Evolutionary conservation across 345 rosid genomes (phyloP).

Genomic region (Lagerstroemia speciosa): DNA sequence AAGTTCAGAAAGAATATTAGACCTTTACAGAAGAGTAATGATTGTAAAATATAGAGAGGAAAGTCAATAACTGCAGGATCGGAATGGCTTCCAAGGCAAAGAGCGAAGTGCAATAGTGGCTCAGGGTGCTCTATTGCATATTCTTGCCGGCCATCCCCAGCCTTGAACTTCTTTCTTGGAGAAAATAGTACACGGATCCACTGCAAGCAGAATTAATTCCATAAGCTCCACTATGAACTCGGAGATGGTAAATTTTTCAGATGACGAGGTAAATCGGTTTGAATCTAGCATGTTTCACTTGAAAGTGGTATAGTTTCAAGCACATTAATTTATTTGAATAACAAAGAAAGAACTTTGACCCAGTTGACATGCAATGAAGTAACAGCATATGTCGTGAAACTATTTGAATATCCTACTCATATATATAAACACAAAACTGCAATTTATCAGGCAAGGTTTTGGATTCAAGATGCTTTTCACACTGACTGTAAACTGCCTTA

Average conservation of each 20-base stretch:
- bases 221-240: neutral
- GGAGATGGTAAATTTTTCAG: neutral
- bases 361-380: neutral
- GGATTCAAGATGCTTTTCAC: no score
- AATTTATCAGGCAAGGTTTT: no score
- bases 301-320: neutral
- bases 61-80: conserved; percentile 78
- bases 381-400: neutral
- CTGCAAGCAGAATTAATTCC: conserved; percentile 28
- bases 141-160: conserved; percentile 57
- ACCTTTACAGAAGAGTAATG: neutral
- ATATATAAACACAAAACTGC: no score
- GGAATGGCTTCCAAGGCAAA: conserved; percentile 85
- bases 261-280: neutral
- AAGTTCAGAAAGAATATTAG: neutral
- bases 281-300: neutral
- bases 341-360: neutral
- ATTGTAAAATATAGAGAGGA: neutral
- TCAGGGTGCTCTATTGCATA: conserved; percentile 60
- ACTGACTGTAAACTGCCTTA: no score
- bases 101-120: conserved; percentile 74
- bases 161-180: conserved; percentile 63
- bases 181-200: conserved; percentile 72
- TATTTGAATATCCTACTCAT: no score
- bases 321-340: neutral